These are phyloP conservation scores for Trifolium dubium DNA, from an alignment of 306 rosid genomes.

Conservation along the genomic window DNA sequence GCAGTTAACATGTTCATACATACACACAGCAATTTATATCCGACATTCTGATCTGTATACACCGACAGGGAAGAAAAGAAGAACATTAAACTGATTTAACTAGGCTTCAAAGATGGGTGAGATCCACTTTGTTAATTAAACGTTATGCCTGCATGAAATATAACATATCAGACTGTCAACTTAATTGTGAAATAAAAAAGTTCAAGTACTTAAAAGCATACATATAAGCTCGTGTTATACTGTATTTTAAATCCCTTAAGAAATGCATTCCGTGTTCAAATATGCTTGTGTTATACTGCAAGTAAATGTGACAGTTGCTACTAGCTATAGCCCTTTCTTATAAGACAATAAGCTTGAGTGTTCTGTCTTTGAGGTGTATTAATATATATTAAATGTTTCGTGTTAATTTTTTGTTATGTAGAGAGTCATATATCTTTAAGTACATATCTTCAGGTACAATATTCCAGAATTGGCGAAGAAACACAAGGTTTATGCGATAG, in stretches of 20 bases:
- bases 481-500: slow-evolving; percentile 89
- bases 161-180: background rate
- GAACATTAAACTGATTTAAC: background rate
- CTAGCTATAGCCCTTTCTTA: background rate
- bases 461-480: slow-evolving; percentile 90
- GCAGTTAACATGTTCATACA: background rate
- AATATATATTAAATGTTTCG: too few species aligned
- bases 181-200: background rate
- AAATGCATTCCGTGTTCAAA: too few species aligned
- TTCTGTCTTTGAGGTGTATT: too few species aligned
- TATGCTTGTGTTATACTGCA: too few species aligned
- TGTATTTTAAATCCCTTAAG: too few species aligned
- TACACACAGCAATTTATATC: background rate
- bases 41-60: background rate
- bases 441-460: slow-evolving; percentile 65
- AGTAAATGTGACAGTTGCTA: background rate
- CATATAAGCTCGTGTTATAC: too few species aligned
- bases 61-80: background rate
- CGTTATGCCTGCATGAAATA: background rate
- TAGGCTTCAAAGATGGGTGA: background rate
- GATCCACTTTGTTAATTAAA: background rate
- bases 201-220: background rate
- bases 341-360: background rate
- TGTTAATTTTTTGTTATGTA: slow-evolving; percentile 12
- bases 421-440: slow-evolving; percentile 6